phyloP scores from a whole-genome alignment of 768 basidiomycete species.

The Phlegmacium glaucopus region DNA sequence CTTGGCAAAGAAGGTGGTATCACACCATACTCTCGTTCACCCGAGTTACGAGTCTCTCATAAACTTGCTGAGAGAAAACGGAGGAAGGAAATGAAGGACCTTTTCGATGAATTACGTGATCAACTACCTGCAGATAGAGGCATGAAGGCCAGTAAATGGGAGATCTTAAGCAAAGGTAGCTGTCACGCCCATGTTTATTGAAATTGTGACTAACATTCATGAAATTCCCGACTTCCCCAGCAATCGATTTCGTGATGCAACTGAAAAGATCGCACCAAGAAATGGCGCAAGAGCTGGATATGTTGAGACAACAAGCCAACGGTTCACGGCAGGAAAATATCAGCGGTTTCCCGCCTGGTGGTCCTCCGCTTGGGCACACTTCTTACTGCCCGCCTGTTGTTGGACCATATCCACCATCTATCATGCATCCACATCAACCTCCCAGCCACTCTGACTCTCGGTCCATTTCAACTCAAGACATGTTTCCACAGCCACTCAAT shows the following conservation, averaged over 20 bases:
- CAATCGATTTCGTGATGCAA: constrained; percentile 83
- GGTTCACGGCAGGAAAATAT: constrained; percentile 51
- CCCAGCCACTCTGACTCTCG: constrained; percentile 44
- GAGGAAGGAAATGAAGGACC: constrained; percentile 98
- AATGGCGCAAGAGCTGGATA: constrained; percentile 75
- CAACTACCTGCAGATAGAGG: constrained; percentile 88
- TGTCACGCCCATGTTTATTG: constrained; percentile 8
- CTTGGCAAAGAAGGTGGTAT: constrained; percentile 43
- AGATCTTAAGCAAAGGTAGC: constrained; percentile 92
- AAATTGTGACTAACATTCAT: neutral
- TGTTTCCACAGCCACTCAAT: constrained; percentile 41
- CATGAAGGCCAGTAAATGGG: constrained; percentile 99
- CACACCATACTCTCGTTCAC: constrained; percentile 93
- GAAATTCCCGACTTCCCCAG: constrained; percentile 31
- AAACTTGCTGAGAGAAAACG: constrained; percentile 97
- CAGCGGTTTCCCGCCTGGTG: constrained; percentile 47
- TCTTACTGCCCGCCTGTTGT: constrained; percentile 40
- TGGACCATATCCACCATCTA: constrained; percentile 43
- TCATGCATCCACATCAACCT: constrained; percentile 42
- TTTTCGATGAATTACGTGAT: constrained; percentile 95
- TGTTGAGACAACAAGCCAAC: constrained; percentile 73
- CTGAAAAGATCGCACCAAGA: constrained; percentile 77
- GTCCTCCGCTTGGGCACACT: constrained; percentile 43
- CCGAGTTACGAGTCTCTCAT: constrained; percentile 92
- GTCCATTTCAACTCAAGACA: constrained; percentile 61